Evolutionary conservation across 441 rosid species (phyloP).

Genomic region (Pelargonium myrrhifolium): DNA sequence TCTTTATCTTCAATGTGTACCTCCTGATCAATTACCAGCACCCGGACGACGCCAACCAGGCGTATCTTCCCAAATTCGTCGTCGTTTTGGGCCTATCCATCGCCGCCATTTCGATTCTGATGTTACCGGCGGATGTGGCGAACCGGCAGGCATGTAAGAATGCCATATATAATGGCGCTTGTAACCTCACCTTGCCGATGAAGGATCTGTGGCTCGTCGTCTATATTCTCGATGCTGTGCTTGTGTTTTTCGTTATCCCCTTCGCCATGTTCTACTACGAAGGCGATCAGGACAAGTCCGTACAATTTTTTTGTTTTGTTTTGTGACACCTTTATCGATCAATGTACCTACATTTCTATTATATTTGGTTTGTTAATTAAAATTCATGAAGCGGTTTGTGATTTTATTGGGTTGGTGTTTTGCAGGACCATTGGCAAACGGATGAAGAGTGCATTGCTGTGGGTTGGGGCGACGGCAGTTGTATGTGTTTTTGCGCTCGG

Average conservation of each 20-base stretch:
- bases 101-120: slow-evolving; percentile 82
- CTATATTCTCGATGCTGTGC: slow-evolving; percentile 78
- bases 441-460: slow-evolving; percentile 70
- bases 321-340: too few relatives aligned
- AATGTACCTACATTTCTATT: background rate
- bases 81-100: slow-evolving; percentile 88
- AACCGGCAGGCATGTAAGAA: slow-evolving; percentile 89
- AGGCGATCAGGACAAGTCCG: slow-evolving; percentile 97
- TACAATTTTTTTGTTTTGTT: too few relatives aligned
- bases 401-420: background rate
- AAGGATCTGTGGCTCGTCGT: slow-evolving; percentile 90
- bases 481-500: slow-evolving; percentile 86
- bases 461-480: slow-evolving; percentile 78
- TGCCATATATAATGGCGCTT: slow-evolving; percentile 85
- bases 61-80: slow-evolving; percentile 88
- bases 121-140: slow-evolving; percentile 96
- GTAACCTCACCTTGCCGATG: slow-evolving; percentile 89
- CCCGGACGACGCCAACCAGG: slow-evolving; percentile 95
- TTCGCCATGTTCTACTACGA: slow-evolving; percentile 99
- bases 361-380: slow-evolving; percentile 5
- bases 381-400: background rate
- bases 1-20: slow-evolving; percentile 76
- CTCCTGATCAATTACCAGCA: slow-evolving; percentile 96
- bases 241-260: slow-evolving; percentile 86
- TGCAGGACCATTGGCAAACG: slow-evolving; percentile 77